phyloP scores from a whole-genome alignment of 2,329 filamentous ascomycete genomes.

The Endoconidiophora polonica region DNA sequence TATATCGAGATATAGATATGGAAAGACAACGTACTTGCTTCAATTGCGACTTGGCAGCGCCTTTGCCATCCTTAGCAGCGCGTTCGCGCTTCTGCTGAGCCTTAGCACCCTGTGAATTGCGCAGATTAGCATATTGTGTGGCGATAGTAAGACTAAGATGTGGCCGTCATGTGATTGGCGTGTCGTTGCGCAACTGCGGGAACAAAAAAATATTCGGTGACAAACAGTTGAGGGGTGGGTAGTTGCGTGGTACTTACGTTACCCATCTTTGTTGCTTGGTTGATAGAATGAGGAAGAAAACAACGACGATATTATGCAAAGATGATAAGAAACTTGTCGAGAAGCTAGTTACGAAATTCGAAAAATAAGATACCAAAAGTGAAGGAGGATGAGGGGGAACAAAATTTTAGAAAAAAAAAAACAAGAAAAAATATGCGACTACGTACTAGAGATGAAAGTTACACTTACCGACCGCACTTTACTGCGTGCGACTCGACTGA shows the following conservation, averaged over 20 bases:
- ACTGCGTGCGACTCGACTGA: too few relatives aligned
- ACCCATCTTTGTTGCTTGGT: slow-evolving; percentile 12
- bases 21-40: slow-evolving; percentile 38
- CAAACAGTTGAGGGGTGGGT: not conserved
- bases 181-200: not conserved
- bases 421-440: not conserved
- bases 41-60: slow-evolving; percentile 47
- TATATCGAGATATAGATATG: not conserved
- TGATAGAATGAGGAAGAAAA: not conserved
- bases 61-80: slow-evolving; percentile 44
- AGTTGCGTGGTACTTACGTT: slow-evolving; percentile 14
- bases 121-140: not conserved
- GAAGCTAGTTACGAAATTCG: too few relatives aligned
- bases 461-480: too few relatives aligned
- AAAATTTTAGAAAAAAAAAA: not conserved
- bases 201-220: not conserved
- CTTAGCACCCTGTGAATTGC: slow-evolving; percentile 39
- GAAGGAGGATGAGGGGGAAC: too few relatives aligned
- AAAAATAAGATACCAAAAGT: not conserved
- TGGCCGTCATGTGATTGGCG: not conserved
- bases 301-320: not conserved
- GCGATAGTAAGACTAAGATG: not conserved
- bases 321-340: not conserved
- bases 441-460: not conserved
- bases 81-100: slow-evolving; percentile 58